These are phyloP conservation scores for Beta lomatogona DNA, from an alignment of 179 eudicot genomes.

Conservation along the genomic window DNA sequence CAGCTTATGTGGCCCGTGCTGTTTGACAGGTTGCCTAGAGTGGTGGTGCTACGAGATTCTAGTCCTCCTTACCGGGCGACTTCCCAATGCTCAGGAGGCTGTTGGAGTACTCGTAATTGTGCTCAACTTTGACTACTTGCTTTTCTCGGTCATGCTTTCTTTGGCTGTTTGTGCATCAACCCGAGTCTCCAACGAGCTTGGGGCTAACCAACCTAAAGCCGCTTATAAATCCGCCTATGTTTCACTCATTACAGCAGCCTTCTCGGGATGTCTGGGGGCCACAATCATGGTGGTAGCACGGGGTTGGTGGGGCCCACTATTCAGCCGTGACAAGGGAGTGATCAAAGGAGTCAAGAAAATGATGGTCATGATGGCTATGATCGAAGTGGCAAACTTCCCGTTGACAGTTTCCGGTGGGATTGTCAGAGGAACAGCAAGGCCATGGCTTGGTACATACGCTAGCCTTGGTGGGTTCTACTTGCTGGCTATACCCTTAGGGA, in stretches of 20 bases:
- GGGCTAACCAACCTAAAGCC: constrained; percentile 47
- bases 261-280: constrained; percentile 52
- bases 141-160: constrained; percentile 82
- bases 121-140: constrained; percentile 80
- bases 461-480: constrained; percentile 77
- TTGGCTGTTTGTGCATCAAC: constrained; percentile 75
- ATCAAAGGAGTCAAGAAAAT: constrained; percentile 59
- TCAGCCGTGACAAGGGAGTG: constrained; percentile 56
- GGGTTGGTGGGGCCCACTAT: constrained; percentile 64
- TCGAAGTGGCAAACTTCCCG: constrained; percentile 79
- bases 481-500: constrained; percentile 70
- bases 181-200: constrained; percentile 83
- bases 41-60: constrained; percentile 98
- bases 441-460: constrained; percentile 70
- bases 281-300: constrained; percentile 52
- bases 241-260: constrained; percentile 45
- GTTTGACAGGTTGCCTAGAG: constrained; percentile 87
- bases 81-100: constrained; percentile 57
- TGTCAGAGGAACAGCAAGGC: constrained; percentile 80
- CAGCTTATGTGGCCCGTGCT: constrained; percentile 63
- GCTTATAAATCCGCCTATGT: constrained; percentile 60
- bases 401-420: constrained; percentile 75
- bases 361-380: constrained; percentile 69
- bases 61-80: constrained; percentile 66
- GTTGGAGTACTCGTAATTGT: constrained; percentile 77